A percentile compares a stretch with the other conserved stretches of the same genome.
Conservation (phyloP, 352 stramenopile species). For the Phytophthora vignae region DNA sequence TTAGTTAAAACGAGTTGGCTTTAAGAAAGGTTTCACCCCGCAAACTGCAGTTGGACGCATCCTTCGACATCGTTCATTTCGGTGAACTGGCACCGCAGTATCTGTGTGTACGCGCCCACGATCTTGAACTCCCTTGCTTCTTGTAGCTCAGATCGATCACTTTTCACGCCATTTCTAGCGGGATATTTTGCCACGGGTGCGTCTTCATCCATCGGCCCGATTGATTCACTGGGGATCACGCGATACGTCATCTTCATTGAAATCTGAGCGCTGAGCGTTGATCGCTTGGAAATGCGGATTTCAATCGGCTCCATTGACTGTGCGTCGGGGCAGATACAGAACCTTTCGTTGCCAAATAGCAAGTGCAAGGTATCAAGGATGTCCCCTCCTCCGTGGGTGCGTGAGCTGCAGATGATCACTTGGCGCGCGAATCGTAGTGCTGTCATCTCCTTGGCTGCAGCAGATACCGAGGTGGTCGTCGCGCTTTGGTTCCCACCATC, state of each 20-base stretch:
- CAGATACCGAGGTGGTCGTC: neutral
- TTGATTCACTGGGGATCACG: constrained; percentile 38
- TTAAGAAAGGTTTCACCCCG: neutral
- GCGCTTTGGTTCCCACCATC: neutral
- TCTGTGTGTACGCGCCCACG: constrained; percentile 44
- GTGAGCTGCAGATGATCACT: constrained; percentile 67
- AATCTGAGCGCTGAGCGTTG: constrained; percentile 36
- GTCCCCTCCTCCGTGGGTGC: constrained; percentile 70
- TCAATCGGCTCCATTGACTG: constrained; percentile 50
- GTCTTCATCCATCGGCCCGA: constrained; percentile 19
- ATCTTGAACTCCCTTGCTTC: constrained; percentile 35
- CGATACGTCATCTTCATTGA: constrained; percentile 57
- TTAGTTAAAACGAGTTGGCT: constrained; percentile 10
- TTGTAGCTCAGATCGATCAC: neutral
- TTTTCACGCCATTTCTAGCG: neutral
- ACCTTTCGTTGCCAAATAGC: constrained; percentile 52
- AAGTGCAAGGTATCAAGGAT: constrained; percentile 73
- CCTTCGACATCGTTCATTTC: constrained; percentile 41
- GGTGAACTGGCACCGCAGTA: constrained; percentile 21
- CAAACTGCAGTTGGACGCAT: constrained; percentile 37
- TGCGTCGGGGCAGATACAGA: constrained; percentile 65
- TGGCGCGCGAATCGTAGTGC: constrained; percentile 65
- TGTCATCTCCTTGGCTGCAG: constrained; percentile 42
- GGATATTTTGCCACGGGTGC: neutral
- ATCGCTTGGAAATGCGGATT: constrained; percentile 38